phyloP scores from a whole-genome alignment of 2,329 filamentous ascomycete genomes.

The Clathrospora elynae region DNA sequence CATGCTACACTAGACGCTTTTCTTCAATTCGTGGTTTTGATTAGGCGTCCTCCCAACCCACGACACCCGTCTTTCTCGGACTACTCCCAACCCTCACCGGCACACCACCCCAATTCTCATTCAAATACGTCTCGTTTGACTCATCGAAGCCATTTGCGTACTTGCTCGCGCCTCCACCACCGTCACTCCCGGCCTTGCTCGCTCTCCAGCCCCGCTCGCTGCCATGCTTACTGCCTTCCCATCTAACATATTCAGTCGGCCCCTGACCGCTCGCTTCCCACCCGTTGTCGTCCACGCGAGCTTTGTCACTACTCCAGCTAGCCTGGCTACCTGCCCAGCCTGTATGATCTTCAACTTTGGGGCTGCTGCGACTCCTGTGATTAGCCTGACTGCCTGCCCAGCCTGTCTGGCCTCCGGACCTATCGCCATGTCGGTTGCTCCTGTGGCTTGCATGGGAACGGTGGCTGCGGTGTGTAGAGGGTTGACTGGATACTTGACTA shows the following conservation, averaged over 20 bases:
- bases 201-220: constrained; percentile 1
- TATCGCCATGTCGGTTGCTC: not conserved
- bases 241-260: not conserved
- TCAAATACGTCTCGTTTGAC: constrained; percentile 29
- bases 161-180: constrained; percentile 2
- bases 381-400: not conserved
- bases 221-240: not conserved
- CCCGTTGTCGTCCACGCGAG: constrained; percentile 4
- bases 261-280: not conserved
- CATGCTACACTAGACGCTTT: constrained; percentile 1
- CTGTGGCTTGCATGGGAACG: not conserved
- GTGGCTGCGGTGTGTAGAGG: constrained; percentile 1
- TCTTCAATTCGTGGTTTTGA: not conserved
- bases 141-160: constrained; percentile 29
- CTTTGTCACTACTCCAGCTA: constrained; percentile 5
- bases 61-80: constrained; percentile 6
- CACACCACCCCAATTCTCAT: constrained; percentile 26
- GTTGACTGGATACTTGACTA: constrained; percentile 2
- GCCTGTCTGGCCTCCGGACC: not conserved
- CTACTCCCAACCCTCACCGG: constrained; percentile 21
- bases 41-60: constrained; percentile 13
- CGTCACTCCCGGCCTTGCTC: constrained; percentile 3
- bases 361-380: constrained; percentile 2
- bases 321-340: constrained; percentile 1
- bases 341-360: not conserved